Evolutionary conservation across 2,329 filamentous ascomycete genomes (phyloP).

Genomic region (Conoideocrella luteorostrata): DNA sequence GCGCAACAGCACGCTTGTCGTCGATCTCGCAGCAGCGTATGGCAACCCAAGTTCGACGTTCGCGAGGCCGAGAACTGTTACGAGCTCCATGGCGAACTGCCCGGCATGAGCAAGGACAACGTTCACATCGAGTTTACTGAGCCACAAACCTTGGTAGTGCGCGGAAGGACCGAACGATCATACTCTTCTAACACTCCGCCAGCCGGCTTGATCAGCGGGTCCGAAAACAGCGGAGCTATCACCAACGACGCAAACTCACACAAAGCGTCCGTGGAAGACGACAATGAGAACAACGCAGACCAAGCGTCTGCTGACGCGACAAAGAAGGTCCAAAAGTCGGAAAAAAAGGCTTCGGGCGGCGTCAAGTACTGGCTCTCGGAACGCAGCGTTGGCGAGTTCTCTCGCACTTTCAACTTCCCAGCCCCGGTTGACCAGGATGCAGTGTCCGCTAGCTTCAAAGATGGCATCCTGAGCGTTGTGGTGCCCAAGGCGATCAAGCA

Average conservation of each 20-base stretch:
- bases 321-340: slow-evolving; percentile 20
- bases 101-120: slow-evolving; percentile 64
- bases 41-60: slow-evolving; percentile 68
- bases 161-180: slow-evolving; percentile 57
- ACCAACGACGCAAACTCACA: slow-evolving; percentile 33
- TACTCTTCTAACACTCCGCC: slow-evolving; percentile 41
- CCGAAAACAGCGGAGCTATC: slow-evolving; percentile 23
- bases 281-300: slow-evolving; percentile 15
- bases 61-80: slow-evolving; percentile 59
- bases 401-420: slow-evolving; percentile 59
- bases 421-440: slow-evolving; percentile 50
- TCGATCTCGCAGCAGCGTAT: slow-evolving; percentile 31
- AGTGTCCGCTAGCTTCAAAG: slow-evolving; percentile 54
- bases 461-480: slow-evolving; percentile 54
- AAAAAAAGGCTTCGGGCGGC: slow-evolving; percentile 21
- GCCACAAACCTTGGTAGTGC: slow-evolving; percentile 59
- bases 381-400: slow-evolving; percentile 57
- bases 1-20: slow-evolving; percentile 11
- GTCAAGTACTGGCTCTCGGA: slow-evolving; percentile 62
- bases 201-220: slow-evolving; percentile 38
- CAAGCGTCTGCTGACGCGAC: slow-evolving; percentile 14
- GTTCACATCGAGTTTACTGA: slow-evolving; percentile 71
- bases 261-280: slow-evolving; percentile 57
- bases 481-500: slow-evolving; percentile 40
- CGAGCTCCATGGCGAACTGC: slow-evolving; percentile 70